phyloP scores from a whole-genome alignment of 2,329 filamentous ascomycete genomes.

The Ophiocordyceps camponoti-leonardi region DNA sequence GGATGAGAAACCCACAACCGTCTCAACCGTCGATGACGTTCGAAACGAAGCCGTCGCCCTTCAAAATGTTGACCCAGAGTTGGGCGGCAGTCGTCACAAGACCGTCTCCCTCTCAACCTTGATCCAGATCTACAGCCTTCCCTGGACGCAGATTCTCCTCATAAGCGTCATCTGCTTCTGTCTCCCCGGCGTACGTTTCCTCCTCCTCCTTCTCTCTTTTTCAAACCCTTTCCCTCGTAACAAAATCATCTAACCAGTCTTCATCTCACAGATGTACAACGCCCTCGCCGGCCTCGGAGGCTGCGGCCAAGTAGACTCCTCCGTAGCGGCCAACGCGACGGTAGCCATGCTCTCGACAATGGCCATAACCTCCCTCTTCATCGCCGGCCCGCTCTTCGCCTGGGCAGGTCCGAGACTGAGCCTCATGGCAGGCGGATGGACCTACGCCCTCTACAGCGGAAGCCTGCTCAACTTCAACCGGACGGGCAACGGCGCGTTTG shows the following conservation, averaged over 20 bases:
- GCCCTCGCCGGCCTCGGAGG: conserved; percentile 26
- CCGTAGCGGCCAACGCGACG: conserved; percentile 26
- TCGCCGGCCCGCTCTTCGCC: conserved; percentile 25
- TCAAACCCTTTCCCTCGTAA: too few relatives aligned
- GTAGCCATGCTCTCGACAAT: conserved; percentile 25
- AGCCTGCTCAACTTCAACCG: conserved; percentile 24
- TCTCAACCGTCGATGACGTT: neutral
- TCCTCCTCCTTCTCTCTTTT: neutral
- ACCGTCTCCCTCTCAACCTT: neutral
- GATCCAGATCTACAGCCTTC: conserved; percentile 18
- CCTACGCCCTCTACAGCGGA: conserved; percentile 26
- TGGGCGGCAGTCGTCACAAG: neutral
- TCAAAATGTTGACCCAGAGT: neutral
- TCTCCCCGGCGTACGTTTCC: conserved; percentile 21
- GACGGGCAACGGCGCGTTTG: conserved; percentile 21
- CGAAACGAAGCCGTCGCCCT: neutral
- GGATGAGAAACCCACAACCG: neutral
- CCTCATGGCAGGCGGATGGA: conserved; percentile 26
- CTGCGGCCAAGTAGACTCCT: conserved; percentile 25
- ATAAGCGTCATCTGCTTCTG: conserved; percentile 33
- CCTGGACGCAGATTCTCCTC: conserved; percentile 29
- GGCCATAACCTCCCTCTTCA: conserved; percentile 22
- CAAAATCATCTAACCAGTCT: too few relatives aligned
- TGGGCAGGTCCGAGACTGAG: conserved; percentile 22
- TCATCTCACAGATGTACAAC: conserved; percentile 24